These are phyloP conservation scores for Carpinus viminea DNA, from an alignment of 306 rosid genomes.

Conservation along the genomic window DNA sequence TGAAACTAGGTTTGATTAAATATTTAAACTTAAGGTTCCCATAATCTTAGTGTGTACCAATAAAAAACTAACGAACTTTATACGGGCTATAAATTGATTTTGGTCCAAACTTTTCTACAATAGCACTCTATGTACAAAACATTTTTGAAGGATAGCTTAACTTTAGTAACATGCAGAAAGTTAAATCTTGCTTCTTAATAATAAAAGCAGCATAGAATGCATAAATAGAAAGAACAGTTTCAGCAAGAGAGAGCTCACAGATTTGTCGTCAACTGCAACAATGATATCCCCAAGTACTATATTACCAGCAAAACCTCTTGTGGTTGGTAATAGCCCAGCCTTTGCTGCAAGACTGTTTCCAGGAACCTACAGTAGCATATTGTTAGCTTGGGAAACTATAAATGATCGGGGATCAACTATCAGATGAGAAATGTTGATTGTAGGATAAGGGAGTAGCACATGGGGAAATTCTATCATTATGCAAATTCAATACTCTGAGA, in stretches of 20 bases:
- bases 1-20: neutral
- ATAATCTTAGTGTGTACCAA: neutral
- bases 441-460: neutral
- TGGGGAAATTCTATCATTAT: neutral
- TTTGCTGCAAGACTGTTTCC: slow-evolving; percentile 75
- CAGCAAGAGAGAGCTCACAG: slow-evolving; percentile 53
- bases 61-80: neutral
- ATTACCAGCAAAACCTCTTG: slow-evolving; percentile 87
- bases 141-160: neutral
- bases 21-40: neutral
- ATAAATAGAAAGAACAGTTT: slow-evolving; percentile 24
- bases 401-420: too few species aligned
- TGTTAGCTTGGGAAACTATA: neutral
- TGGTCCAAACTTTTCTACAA: neutral
- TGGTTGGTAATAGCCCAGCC: slow-evolving; percentile 80
- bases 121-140: neutral
- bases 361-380: slow-evolving; percentile 60
- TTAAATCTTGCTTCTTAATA: too few species aligned
- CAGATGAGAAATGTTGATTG: slow-evolving; percentile 1
- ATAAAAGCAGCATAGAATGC: neutral
- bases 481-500: slow-evolving; percentile 3
- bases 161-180: neutral
- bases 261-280: slow-evolving; percentile 74
- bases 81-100: neutral
- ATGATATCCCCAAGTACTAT: slow-evolving; percentile 86